Base-by-base conservation (phyloP, 208 protist species). In the Wallacemonas rigidus region DNA sequence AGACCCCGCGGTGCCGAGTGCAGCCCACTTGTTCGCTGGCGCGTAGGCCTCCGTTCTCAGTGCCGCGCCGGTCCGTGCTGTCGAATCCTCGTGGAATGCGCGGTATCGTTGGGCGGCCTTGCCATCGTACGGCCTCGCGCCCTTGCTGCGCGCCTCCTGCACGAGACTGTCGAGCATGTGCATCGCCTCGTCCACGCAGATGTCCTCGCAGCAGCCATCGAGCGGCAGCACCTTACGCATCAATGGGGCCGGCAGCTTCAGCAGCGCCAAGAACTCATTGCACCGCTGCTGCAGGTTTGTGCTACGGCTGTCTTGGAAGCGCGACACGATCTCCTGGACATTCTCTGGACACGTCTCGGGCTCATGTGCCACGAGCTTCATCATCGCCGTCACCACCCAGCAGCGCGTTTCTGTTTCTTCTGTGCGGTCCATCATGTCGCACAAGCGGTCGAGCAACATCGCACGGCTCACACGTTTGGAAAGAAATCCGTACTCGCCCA, bases 401-500 rank as follows among this genome's bases (percentile, higher is more conserved):
- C 80, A 69, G 15, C 85, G 76, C 8, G 89, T 80, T 63, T 82
- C 81, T 48, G 57, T 65, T 43, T 67, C 76, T 9, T 82, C 74
- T n/a, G 75, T 71, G 26, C 79, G 69, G 43, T 95, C 85, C 40
- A 92, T 68, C 44, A 85, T 67, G 70, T 97, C 90, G 60, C 82
- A 89, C 38, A 96, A 70, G 6, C 82, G 74, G 51, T 92, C 84
- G n/a, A 95, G 17, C 2, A 96, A 61, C 75, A 86, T 85, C 8
- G 62, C 74, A 11, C 74, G 65, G 71, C 69, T 83, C 56, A 85
- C 67, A 3, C 76, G 44, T 44, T 81, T 79, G 43, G 79, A 60
- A 14, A 98, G 77, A 75, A 95, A 97, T 44, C 92, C 92, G 76
- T 98, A 98, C 81, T 99, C 97, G 12, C 96, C 95, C 39, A 99